A percentile compares a stretch with the other conserved stretches of the same genome.
Conservation (phyloP, 306 rosid species). For the Hippophae rhamnoides region DNA sequence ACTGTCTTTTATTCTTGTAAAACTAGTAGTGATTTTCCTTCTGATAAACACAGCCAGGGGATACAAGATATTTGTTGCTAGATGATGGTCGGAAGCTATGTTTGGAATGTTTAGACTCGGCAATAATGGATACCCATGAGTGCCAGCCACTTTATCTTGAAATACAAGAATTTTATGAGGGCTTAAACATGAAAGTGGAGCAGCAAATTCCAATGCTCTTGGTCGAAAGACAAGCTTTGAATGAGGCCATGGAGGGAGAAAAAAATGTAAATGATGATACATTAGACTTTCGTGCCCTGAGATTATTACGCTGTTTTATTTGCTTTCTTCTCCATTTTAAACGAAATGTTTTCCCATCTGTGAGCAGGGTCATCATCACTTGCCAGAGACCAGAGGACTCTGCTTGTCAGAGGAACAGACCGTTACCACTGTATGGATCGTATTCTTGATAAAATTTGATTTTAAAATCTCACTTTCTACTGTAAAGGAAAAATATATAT, state of each 20-base stretch:
- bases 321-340: constrained; percentile 2
- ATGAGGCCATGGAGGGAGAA: constrained; percentile 98
- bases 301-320: neutral
- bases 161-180: constrained; percentile 93
- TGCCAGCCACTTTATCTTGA: constrained; percentile 97
- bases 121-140: constrained; percentile 93
- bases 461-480: neutral
- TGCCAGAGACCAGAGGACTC: constrained; percentile 97
- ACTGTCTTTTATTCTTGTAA: neutral
- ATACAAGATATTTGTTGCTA: constrained; percentile 67
- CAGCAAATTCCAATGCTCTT: constrained; percentile 98
- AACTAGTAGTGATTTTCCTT: constrained; percentile 23
- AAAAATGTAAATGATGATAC: constrained; percentile 46
- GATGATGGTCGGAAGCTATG: constrained; percentile 95
- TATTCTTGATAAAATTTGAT: constrained; percentile 5
- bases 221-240: constrained; percentile 98
- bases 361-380: constrained; percentile 87
- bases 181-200: constrained; percentile 86
- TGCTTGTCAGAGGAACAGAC: constrained; percentile 98
- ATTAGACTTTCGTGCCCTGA: neutral
- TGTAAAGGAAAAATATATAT: constrained; percentile 5
- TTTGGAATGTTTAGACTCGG: constrained; percentile 90
- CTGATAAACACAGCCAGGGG: constrained; percentile 64
- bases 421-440: constrained; percentile 56
- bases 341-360: constrained; percentile 5